Conservation (phyloP, 768 basidiomycete species). For the Tylopilus felleus region DNA sequence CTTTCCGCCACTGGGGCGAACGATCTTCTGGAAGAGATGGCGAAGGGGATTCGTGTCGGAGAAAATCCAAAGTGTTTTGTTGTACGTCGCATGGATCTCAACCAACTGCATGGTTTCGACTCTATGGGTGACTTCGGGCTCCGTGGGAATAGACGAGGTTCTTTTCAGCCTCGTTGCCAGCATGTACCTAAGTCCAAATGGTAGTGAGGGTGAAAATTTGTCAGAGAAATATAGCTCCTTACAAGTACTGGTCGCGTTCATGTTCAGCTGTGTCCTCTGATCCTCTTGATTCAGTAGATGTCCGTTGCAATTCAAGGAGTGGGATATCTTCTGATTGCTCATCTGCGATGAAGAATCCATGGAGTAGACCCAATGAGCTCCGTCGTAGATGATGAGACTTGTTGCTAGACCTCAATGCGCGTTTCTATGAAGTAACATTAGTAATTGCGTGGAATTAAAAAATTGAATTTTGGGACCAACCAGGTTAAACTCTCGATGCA, state of each 20-base stretch:
- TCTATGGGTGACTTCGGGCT: constrained; percentile 56
- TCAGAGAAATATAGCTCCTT: constrained; percentile 23
- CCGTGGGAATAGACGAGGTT: constrained; percentile 43
- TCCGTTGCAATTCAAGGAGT: constrained; percentile 48
- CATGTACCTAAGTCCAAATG: constrained; percentile 49
- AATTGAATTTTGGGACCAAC: constrained; percentile 22
- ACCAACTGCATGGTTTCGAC: constrained; percentile 87
- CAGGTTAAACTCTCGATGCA: constrained; percentile 22
- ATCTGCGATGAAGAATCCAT: constrained; percentile 63
- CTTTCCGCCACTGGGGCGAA: constrained; percentile 80
- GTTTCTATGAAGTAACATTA: constrained; percentile 19
- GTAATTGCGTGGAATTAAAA: neutral
- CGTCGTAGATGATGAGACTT: constrained; percentile 50
- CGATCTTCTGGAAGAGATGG: constrained; percentile 74
- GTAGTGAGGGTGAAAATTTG: neutral
- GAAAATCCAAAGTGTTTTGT: constrained; percentile 87
- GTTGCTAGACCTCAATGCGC: constrained; percentile 18
- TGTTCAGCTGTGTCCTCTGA: constrained; percentile 40
- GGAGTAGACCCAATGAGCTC: constrained; percentile 58
- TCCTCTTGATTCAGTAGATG: constrained; percentile 30
- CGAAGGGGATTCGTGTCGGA: constrained; percentile 75
- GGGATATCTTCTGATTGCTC: constrained; percentile 52
- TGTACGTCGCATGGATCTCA: constrained; percentile 81
- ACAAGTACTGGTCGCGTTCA: constrained; percentile 75
- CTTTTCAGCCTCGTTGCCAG: constrained; percentile 61